Evolutionary conservation across 176 grass and related monocot species (phyloP), one percentile per base, ranked within the genome.

Genomic region (Bolboschoenus planiculmis): DNA sequence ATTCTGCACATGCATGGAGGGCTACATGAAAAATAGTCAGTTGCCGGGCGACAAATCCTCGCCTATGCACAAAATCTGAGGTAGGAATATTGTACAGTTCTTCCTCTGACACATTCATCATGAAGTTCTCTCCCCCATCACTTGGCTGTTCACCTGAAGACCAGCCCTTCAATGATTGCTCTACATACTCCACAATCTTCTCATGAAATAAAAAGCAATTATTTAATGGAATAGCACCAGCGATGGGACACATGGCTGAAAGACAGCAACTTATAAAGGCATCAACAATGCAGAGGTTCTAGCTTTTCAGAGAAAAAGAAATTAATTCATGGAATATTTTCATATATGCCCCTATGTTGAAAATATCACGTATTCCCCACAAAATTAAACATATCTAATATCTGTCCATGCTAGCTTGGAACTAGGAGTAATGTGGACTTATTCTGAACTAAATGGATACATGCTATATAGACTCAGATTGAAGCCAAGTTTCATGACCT

Each of bases 101-200:
- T 85, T 98, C 96, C 56, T 98, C 96, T 47, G 87, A 91, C 20
- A 98, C 89, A 71, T 98, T 98, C 96, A 98, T 98, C 96, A 98
- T 98, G 82, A 95, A 86, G 91, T 93, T 98, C 88, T 98, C 90
- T 66, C 92, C 92, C 35, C 44, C 90, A 51, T 98, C 90, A 18
- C 87, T 95, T 66, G 86, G 21, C 67, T 90, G 88, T 87, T 98
- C 96, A 83, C 92, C 42, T 56, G 87, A 93, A 77, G 88, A 86
- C 96, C 96, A 98, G 58, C 96, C 96, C 85, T 98, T 93, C 56
- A 63, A 66, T 42, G 92, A 95, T 88, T 98, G 96, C 87, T 93
- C 80, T 24, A 95, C 96, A 68, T 94, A 90, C 67, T 98, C 90
- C n/a, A 95, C 72, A 93, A 98, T 98, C 96, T 98, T 84, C 35